Conservation (phyloP, 192 early-diverging fungal genomes). For the Backusella sp. region DNA sequence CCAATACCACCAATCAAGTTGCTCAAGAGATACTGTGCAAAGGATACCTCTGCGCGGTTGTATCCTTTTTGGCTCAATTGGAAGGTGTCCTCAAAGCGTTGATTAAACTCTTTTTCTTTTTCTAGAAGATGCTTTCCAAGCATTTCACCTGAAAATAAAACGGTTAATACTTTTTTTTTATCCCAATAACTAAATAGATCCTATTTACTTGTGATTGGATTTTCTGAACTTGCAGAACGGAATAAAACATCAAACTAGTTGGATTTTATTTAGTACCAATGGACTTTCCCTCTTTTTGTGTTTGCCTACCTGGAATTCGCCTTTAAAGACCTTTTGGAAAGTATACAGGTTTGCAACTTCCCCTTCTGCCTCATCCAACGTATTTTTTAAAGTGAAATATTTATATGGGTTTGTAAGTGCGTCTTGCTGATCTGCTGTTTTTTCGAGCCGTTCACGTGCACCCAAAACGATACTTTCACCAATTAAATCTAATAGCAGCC, state of each 20-base stretch:
- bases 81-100: conserved; percentile 74
- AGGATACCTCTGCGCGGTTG: conserved; percentile 56
- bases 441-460: conserved; percentile 11
- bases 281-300: background rate
- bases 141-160: conserved; percentile 2
- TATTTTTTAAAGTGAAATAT: conserved; percentile 34
- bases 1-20: conserved; percentile 91
- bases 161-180: background rate
- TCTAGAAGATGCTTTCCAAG: background rate
- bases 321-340: conserved; percentile 62
- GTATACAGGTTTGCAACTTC: conserved; percentile 49
- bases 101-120: conserved; percentile 53
- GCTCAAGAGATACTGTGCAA: conserved; percentile 74
- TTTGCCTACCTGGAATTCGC: conserved; percentile 58
- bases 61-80: conserved; percentile 65
- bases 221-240: conserved; percentile 37
- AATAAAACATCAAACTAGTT: conserved; percentile 57
- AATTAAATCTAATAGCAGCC: conserved; percentile 28
- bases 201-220: conserved; percentile 14
- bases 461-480: conserved; percentile 28
- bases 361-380: conserved; percentile 28
- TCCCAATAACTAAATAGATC: background rate
- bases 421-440: conserved; percentile 20
- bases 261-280: background rate
- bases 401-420: conserved; percentile 12